phyloP scores from a whole-genome alignment of 2,329 filamentous ascomycete species.

The Alternaria consortialis region DNA sequence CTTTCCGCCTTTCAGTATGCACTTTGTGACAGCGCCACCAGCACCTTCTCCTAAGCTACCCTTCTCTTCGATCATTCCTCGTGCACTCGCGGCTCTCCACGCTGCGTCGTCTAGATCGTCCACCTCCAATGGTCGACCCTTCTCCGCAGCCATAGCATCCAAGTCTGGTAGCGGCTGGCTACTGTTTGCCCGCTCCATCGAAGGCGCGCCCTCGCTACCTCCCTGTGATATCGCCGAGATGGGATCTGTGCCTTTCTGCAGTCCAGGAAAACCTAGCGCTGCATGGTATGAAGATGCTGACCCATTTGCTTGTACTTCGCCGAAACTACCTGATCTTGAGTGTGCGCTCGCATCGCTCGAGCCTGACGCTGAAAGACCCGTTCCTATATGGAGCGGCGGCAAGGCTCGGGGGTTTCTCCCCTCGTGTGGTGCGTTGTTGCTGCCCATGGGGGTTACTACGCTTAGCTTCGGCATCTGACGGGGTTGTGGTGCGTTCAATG shows the following conservation, averaged over 20 bases:
- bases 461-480: conserved; percentile 77
- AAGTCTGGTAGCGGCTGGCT: conserved; percentile 79
- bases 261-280: conserved; percentile 80
- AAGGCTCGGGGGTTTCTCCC: conserved; percentile 63
- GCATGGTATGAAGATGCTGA: conserved; percentile 86
- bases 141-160: conserved; percentile 82
- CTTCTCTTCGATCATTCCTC: conserved; percentile 86
- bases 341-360: conserved; percentile 84
- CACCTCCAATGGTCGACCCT: conserved; percentile 84
- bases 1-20: conserved; percentile 87
- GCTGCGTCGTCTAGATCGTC: conserved; percentile 95
- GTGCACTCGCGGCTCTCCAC: conserved; percentile 91
- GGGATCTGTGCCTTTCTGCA: conserved; percentile 76
- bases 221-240: conserved; percentile 87
- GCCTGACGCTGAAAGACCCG: conserved; percentile 71
- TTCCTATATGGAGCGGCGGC: conserved; percentile 62
- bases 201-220: conserved; percentile 70
- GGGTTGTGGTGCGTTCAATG: conserved; percentile 59
- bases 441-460: conserved; percentile 88
- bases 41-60: conserved; percentile 94
- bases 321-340: conserved; percentile 85
- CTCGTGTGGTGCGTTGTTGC: conserved; percentile 75
- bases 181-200: conserved; percentile 84
- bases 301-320: conserved; percentile 79
- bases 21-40: conserved; percentile 92